Evolutionary conservation across 192 early-diverging fungal genomes (phyloP).

Genomic region (Gigaspora rosea): DNA sequence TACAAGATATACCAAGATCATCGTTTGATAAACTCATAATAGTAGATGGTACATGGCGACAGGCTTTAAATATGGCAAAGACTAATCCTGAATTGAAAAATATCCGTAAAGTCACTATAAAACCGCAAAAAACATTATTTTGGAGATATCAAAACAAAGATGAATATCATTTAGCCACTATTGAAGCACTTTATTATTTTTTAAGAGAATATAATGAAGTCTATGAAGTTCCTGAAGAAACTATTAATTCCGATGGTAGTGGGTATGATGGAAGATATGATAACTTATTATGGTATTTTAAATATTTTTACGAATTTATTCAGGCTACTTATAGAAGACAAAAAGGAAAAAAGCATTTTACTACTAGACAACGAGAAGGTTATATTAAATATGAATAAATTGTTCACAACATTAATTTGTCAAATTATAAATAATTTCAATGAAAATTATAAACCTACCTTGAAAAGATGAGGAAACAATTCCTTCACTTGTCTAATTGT

Average conservation of each 20-base stretch:
- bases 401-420: background rate
- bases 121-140: conserved; percentile 77
- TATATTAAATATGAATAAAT: conserved; percentile 61
- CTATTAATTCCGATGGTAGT: conserved; percentile 1
- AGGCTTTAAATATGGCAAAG: conserved; percentile 65
- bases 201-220: conserved; percentile 76
- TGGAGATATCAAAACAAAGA: conserved; percentile 87
- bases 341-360: conserved; percentile 59
- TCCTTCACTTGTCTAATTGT: conserved; percentile 82
- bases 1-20: conserved; percentile 63
- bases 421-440: no score
- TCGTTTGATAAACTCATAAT: conserved; percentile 80
- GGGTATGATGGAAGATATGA: conserved; percentile 82
- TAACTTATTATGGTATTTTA: conserved; percentile 89
- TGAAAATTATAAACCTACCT: background rate
- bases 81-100: conserved; percentile 46
- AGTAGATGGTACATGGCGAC: conserved; percentile 96
- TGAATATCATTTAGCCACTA: conserved; percentile 81
- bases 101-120: conserved; percentile 66
- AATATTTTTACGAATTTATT: conserved; percentile 85
- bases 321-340: conserved; percentile 74
- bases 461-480: conserved; percentile 53
- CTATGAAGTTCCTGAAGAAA: conserved; percentile 51
- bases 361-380: conserved; percentile 49
- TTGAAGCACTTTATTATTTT: conserved; percentile 95